phyloP scores from a whole-genome alignment of 2,329 filamentous ascomycete genomes.

The Aspergillus terreus region DNA sequence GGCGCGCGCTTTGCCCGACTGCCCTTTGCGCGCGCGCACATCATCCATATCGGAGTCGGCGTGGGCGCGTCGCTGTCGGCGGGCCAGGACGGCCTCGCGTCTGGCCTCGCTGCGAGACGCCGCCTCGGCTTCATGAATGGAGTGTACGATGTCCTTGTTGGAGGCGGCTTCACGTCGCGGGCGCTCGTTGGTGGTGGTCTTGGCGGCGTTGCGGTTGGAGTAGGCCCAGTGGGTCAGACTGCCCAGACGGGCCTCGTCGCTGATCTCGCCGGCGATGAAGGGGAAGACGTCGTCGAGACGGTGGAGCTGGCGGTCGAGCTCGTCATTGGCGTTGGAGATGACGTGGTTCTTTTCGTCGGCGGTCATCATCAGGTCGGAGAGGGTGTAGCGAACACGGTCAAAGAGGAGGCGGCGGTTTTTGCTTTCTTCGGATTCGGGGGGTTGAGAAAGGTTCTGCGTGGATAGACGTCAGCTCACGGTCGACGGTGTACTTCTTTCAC shows the following conservation, averaged over 20 bases:
- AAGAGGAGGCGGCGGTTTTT: slow-evolving; percentile 63
- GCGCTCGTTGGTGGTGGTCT: slow-evolving; percentile 61
- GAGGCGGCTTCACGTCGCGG: slow-evolving; percentile 75
- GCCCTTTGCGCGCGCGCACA: slow-evolving; percentile 54
- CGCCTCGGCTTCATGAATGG: slow-evolving; percentile 76
- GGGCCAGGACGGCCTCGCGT: slow-evolving; percentile 75
- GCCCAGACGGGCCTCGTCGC: slow-evolving; percentile 89
- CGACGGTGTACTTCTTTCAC: neutral
- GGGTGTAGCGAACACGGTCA: slow-evolving; percentile 70
- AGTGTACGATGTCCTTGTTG: slow-evolving; percentile 64
- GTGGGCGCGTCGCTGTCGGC: slow-evolving; percentile 69
- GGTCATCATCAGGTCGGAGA: slow-evolving; percentile 81
- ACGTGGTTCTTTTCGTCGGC: slow-evolving; percentile 98
- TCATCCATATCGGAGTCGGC: slow-evolving; percentile 81
- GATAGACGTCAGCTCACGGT: too few relatives aligned
- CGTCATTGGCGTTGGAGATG: slow-evolving; percentile 85
- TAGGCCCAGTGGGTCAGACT: slow-evolving; percentile 95
- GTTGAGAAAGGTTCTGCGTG: slow-evolving; percentile 18
- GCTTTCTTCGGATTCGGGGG: slow-evolving; percentile 33
- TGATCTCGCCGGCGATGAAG: slow-evolving; percentile 82
- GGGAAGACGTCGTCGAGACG: slow-evolving; percentile 86
- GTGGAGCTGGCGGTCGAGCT: slow-evolving; percentile 75
- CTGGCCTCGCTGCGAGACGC: slow-evolving; percentile 79
- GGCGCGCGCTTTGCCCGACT: slow-evolving; percentile 48
- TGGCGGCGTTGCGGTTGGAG: slow-evolving; percentile 66